Evolutionary conservation across 257 asterid species (phyloP).

Genomic region (Solanum okadae): DNA sequence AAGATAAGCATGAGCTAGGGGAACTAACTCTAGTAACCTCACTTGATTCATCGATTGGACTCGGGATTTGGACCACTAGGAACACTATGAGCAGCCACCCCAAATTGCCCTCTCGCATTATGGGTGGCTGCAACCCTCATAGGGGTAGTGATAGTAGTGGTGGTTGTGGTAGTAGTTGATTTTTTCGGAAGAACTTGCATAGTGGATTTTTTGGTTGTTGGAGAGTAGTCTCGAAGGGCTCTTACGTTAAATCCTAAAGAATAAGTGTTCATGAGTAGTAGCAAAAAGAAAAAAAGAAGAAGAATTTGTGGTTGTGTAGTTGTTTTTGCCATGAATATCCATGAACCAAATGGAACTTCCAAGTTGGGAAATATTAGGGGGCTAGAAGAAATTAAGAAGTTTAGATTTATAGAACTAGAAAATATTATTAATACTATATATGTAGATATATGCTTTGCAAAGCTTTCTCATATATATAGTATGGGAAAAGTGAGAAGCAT

Average conservation of each 20-base stretch:
- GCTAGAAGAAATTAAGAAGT: neutral
- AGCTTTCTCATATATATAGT: neutral
- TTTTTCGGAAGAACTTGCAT: neutral
- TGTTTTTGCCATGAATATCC: slow-evolving; percentile 5
- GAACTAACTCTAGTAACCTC: neutral
- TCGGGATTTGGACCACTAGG: slow-evolving; percentile 4
- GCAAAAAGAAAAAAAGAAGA: neutral
- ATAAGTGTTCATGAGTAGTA: neutral
- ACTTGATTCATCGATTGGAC: neutral
- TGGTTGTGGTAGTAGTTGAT: neutral
- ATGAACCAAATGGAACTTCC: slow-evolving; percentile 1
- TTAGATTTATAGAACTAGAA: neutral
- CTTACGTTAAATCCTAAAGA: neutral
- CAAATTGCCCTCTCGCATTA: neutral
- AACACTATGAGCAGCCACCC: neutral
- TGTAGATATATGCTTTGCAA: neutral
- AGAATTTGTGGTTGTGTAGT: neutral
- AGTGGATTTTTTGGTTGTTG: neutral
- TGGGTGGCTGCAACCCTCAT: neutral
- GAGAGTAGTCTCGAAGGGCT: neutral
- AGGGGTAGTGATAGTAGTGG: neutral
- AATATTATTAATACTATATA: neutral
- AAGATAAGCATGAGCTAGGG: neutral
- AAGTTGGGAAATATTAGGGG: neutral
- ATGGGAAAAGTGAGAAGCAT: neutral